Conservation (phyloP, 768 basidiomycete genomes). For the Termitomyces sp. region DNA sequence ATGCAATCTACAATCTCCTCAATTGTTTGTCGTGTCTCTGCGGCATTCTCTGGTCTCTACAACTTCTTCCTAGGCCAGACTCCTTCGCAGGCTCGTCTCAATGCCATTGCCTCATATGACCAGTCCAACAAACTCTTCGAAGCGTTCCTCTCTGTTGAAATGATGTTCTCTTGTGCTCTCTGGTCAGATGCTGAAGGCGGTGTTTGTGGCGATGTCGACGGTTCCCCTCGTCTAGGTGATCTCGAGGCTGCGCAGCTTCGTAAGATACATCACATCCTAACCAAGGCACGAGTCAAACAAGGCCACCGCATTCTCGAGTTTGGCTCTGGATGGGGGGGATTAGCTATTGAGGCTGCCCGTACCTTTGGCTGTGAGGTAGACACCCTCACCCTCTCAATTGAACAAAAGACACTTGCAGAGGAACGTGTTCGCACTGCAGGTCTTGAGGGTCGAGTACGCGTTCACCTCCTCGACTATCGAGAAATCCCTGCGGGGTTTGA, state of each 20-base stretch:
- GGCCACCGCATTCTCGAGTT: slow-evolving; percentile 86
- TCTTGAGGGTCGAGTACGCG: slow-evolving; percentile 65
- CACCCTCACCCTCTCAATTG: slow-evolving; percentile 81
- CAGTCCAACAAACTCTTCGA: slow-evolving; percentile 91
- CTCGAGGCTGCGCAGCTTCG: slow-evolving; percentile 81
- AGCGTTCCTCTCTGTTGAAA: slow-evolving; percentile 80
- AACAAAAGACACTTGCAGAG: slow-evolving; percentile 86
- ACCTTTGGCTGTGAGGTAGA: slow-evolving; percentile 81
- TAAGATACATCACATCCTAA: slow-evolving; percentile 80
- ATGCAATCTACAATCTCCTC: slow-evolving; percentile 57
- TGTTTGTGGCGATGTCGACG: slow-evolving; percentile 63
- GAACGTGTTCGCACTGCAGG: slow-evolving; percentile 75
- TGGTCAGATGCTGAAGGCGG: slow-evolving; percentile 80
- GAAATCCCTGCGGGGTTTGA: slow-evolving; percentile 78
- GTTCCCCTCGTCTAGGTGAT: slow-evolving; percentile 56
- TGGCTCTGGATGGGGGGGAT: slow-evolving; percentile 87
- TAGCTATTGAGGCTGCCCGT: slow-evolving; percentile 81
- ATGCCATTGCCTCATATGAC: slow-evolving; percentile 85
- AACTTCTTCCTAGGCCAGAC: slow-evolving; percentile 76
- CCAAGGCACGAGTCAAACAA: slow-evolving; percentile 68
- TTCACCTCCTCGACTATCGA: slow-evolving; percentile 89
- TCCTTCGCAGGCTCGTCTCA: slow-evolving; percentile 65
- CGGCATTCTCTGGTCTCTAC: slow-evolving; percentile 54
- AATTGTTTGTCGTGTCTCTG: slow-evolving; percentile 49
- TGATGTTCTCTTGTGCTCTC: slow-evolving; percentile 93